Conservation (phyloP, 129 eudicot genomes). For the Gnaphalium uliginosum region DNA sequence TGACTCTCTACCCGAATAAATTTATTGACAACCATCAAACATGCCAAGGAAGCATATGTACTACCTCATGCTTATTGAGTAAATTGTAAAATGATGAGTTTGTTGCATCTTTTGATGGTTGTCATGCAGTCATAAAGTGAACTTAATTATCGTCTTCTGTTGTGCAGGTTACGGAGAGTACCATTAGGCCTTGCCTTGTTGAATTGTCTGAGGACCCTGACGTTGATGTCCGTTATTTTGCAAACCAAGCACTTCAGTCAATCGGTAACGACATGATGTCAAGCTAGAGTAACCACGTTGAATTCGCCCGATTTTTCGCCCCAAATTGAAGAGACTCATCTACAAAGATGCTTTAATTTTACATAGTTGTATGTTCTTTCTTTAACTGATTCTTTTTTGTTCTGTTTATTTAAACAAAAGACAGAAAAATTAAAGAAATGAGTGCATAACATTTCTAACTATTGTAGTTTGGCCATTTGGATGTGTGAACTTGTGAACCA, state of each 20-base stretch:
- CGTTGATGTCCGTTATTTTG: conserved; percentile 84
- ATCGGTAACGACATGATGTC: conserved; percentile 70
- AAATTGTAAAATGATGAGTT: not conserved
- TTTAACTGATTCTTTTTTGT: not conserved
- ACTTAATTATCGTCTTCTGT: not conserved
- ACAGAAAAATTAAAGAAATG: not conserved
- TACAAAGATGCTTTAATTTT: conserved; percentile 1
- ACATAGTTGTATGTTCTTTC: conserved; percentile 7
- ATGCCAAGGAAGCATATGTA: not conserved
- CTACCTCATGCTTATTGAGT: too few relatives aligned
- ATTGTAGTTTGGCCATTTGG: conserved; percentile 13
- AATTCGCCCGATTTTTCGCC: not conserved
- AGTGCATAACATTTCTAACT: conserved; percentile 8
- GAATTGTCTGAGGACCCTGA: conserved; percentile 93
- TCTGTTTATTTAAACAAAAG: conserved; percentile 5
- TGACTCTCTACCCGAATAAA: not conserved
- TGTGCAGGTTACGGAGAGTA: conserved; percentile 67
- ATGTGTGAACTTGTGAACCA: not conserved
- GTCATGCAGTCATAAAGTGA: not conserved
- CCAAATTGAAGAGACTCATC: not conserved
- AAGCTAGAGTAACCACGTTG: conserved; percentile 42
- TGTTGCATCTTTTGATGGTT: not conserved
- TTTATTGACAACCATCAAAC: not conserved
- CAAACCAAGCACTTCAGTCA: conserved; percentile 80
- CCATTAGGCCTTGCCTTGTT: conserved; percentile 61